A percentile compares a stretch with the other conserved stretches of the same genome.
These are phyloP conservation scores for Rhodotorula kratochvilovae DNA, from an alignment of 768 basidiomycete species.

Conservation along the genomic window DNA sequence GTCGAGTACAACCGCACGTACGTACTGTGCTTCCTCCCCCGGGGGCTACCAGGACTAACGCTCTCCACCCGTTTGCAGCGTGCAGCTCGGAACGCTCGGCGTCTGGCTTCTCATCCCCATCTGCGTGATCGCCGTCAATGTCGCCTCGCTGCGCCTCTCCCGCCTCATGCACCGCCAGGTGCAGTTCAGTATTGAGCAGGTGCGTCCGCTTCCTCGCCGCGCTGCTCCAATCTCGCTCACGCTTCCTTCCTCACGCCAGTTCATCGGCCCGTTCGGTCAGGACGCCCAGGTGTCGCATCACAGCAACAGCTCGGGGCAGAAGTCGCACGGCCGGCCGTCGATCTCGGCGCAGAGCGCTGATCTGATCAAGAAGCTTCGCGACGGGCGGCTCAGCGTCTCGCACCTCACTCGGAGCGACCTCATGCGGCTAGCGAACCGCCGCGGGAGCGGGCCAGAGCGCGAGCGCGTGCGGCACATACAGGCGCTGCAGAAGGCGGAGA, in stretches of 20 bases:
- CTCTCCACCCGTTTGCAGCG: not conserved
- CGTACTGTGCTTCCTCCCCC: not conserved
- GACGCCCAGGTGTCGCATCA: not conserved
- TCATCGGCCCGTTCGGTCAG: constrained; percentile 3
- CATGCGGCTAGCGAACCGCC: not conserved
- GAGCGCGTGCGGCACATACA: not conserved
- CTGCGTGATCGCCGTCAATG: not conserved
- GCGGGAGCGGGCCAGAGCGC: not conserved
- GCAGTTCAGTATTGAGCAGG: constrained; percentile 5
- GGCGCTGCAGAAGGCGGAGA: constrained; percentile 2
- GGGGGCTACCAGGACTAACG: no score
- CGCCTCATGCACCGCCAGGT: not conserved
- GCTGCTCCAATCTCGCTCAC: not conserved
- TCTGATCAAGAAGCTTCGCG: not conserved
- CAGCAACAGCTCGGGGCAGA: not conserved
- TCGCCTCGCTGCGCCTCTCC: constrained; percentile 5
- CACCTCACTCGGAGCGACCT: constrained; percentile 3
- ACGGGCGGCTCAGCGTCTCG: not conserved
- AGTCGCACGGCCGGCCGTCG: no score
- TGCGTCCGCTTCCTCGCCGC: not conserved
- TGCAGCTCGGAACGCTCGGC: not conserved
- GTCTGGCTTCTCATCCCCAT: not conserved
- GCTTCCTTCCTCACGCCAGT: not conserved
- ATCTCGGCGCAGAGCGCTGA: not conserved
- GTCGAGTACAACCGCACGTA: not conserved